Conservation (phyloP, 2,329 filamentous ascomycete species). For the Phyllosticta citriasiana region DNA sequence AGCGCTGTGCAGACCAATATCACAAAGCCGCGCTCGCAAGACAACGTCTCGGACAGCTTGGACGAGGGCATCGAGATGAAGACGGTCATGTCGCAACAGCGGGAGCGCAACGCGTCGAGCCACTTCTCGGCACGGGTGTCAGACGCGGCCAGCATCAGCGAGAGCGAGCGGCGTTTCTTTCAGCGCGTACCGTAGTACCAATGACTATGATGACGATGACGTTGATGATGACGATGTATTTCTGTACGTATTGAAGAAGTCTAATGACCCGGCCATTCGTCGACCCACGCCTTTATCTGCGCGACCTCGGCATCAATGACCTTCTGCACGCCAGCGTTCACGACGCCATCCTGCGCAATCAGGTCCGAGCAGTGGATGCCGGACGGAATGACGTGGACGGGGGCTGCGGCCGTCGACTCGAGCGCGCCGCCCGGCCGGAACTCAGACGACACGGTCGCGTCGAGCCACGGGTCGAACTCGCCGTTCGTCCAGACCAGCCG, state of each 20-base stretch:
- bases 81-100: conserved; percentile 1
- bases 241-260: no score
- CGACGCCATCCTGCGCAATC: conserved; percentile 34
- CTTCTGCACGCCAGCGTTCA: conserved; percentile 38
- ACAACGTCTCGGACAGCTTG: neutral
- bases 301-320: conserved; percentile 42
- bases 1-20: neutral
- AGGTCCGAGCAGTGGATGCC: conserved; percentile 50
- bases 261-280: conserved; percentile 27
- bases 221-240: neutral
- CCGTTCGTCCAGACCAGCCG: conserved; percentile 51
- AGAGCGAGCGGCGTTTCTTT: conserved; percentile 5
- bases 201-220: no score
- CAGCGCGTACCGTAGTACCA: neutral
- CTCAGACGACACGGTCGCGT: conserved; percentile 42
- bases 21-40: neutral
- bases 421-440: conserved; percentile 47
- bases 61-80: conserved; percentile 3
- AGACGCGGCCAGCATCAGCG: neutral
- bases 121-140: neutral
- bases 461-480: conserved; percentile 51
- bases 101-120: neutral
- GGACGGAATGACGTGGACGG: conserved; percentile 44
- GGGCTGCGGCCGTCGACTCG: conserved; percentile 35
- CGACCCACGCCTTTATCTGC: conserved; percentile 46